phyloP scores from a whole-genome alignment of 768 basidiomycete species.

The Lentinula lateritia region DNA sequence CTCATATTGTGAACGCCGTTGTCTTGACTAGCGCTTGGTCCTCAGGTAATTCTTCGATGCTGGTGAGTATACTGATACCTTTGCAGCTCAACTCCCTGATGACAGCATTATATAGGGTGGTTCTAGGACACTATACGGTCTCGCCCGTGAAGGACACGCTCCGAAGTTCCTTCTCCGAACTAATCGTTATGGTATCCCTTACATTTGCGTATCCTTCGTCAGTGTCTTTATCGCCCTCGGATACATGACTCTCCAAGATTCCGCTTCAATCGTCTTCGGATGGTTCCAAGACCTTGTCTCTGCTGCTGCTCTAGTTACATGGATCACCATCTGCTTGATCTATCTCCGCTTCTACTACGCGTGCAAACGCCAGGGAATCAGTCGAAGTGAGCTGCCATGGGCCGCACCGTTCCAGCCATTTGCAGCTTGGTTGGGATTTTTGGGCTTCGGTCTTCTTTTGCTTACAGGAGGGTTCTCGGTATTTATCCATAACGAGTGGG shows the following conservation, averaged over 20 bases:
- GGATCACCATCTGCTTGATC: slow-evolving; percentile 5
- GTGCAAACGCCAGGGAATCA: slow-evolving; percentile 12
- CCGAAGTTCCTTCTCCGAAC: slow-evolving; percentile 10
- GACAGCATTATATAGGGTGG: neutral
- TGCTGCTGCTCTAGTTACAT: neutral
- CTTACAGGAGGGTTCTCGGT: slow-evolving; percentile 25
- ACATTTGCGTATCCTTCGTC: neutral
- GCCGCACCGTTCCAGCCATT: slow-evolving; percentile 33
- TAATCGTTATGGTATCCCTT: slow-evolving; percentile 15
- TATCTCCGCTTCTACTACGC: slow-evolving; percentile 6
- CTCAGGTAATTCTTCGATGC: slow-evolving; percentile 36
- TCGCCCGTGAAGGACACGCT: slow-evolving; percentile 16
- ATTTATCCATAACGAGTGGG: slow-evolving; percentile 2
- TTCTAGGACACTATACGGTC: slow-evolving; percentile 14
- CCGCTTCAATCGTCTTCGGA: slow-evolving; percentile 3
- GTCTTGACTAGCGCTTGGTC: slow-evolving; percentile 48
- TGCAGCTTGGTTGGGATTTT: slow-evolving; percentile 30
- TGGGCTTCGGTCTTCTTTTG: slow-evolving; percentile 26
- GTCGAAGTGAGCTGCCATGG: slow-evolving; percentile 13
- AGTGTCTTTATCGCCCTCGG: slow-evolving; percentile 1
- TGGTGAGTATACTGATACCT: slow-evolving; percentile 25
- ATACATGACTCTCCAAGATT: slow-evolving; percentile 4
- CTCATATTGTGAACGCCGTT: slow-evolving; percentile 47
- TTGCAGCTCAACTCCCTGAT: too few species aligned
- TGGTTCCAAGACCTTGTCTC: slow-evolving; percentile 8